Evolutionary conservation across 768 basidiomycete genomes (phyloP).

Genomic region (Boletus reticulatus): DNA sequence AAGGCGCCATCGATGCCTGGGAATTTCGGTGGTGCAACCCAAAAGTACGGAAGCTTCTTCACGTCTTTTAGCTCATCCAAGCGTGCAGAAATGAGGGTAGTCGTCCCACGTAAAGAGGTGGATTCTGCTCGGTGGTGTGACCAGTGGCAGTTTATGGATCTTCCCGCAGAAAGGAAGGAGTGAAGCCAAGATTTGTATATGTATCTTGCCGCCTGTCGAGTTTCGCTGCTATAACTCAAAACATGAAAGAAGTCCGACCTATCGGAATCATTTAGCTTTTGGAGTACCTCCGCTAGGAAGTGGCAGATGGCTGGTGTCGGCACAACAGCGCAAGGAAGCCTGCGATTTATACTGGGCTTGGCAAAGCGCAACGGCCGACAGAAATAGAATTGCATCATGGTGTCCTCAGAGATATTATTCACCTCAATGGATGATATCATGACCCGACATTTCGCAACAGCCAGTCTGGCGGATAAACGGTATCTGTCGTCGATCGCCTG

Average conservation of each 20-base stretch:
- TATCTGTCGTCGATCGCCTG: fast-evolving
- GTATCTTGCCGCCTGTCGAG: neutral
- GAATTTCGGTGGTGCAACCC: neutral
- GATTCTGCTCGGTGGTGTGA: neutral
- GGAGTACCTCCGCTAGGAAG: neutral
- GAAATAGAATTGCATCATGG: neutral
- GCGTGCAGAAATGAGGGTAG: neutral
- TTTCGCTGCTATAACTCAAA: neutral
- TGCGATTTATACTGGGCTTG: fast-evolving
- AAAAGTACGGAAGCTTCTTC: neutral
- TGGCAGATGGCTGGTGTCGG: neutral
- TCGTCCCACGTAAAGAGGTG: neutral
- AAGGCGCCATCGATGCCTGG: neutral
- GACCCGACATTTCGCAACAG: neutral
- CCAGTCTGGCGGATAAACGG: fast-evolving
- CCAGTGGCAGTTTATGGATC: neutral
- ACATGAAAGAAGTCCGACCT: neutral
- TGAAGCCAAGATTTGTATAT: neutral
- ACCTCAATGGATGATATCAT: too few species aligned
- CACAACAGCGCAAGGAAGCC: neutral
- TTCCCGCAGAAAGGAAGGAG: neutral
- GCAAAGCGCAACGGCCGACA: neutral
- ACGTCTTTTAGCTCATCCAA: neutral
- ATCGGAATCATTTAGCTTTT: neutral
- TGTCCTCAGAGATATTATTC: neutral